Evolutionary conservation across 2,329 filamentous ascomycete genomes (phyloP).

Genomic region (Botrytis tulipae): DNA sequence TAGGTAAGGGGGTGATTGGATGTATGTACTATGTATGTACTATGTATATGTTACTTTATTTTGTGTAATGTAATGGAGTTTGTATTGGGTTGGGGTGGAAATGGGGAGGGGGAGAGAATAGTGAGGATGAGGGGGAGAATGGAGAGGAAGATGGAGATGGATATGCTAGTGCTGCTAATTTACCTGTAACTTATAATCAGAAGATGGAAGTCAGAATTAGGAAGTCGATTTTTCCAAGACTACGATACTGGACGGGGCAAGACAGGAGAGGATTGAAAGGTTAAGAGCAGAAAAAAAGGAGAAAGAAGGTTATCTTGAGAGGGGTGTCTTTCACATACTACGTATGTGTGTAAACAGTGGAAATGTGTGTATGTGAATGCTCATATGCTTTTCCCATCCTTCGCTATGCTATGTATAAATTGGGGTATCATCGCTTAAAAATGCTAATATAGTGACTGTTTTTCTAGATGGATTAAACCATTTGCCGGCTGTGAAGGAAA

Average conservation of each 20-base stretch:
- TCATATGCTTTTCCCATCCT: not conserved
- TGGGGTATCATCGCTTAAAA: conserved; percentile 9
- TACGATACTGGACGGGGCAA: not conserved
- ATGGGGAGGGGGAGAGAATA: not conserved
- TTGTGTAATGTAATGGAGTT: not conserved
- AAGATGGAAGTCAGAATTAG: too few species aligned
- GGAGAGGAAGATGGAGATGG: not conserved
- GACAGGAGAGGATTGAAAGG: rapidly evolving
- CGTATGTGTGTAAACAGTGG: not conserved
- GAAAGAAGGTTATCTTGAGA: not conserved
- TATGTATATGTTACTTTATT: not conserved
- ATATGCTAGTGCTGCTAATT: not conserved
- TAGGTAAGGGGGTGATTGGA: too few species aligned
- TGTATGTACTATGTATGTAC: not conserved
- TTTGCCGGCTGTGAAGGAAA: conserved; percentile 53
- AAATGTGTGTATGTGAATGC: not conserved
- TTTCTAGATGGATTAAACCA: conserved; percentile 62
- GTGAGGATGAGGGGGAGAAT: too few species aligned
- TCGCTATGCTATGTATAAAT: not conserved
- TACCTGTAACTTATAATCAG: too few species aligned
- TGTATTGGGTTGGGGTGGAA: not conserved
- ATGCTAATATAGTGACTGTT: conserved; percentile 32
- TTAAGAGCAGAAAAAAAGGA: not conserved
- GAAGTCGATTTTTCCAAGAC: too few species aligned
- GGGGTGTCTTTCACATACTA: not conserved